These are phyloP conservation scores for Penicillium sp. DNA, from an alignment of 2,329 filamentous ascomycete genomes.

Conservation along the genomic window DNA sequence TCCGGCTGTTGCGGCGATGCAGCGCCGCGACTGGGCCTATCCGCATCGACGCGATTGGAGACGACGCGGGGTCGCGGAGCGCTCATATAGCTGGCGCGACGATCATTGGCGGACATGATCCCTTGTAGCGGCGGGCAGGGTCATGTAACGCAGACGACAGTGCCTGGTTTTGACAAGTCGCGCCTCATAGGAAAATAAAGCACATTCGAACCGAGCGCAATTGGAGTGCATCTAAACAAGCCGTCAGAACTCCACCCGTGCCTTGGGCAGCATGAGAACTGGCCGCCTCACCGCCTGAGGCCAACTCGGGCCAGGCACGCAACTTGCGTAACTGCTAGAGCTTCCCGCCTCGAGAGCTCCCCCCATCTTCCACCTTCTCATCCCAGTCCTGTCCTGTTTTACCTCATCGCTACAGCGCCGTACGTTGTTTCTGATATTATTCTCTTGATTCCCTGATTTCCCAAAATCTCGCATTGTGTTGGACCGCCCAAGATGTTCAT, in stretches of 20 bases:
- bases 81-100: conserved; percentile 43
- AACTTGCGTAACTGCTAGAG: conserved; percentile 40
- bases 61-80: conserved; percentile 46
- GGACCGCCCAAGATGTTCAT: conserved; percentile 85
- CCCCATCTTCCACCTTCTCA: conserved; percentile 31
- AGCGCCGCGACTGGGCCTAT: conserved; percentile 33
- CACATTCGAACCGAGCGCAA: conserved; percentile 13
- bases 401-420: conserved; percentile 12
- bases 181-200: conserved; percentile 5
- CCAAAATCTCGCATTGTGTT: conserved; percentile 10
- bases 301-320: conserved; percentile 37
- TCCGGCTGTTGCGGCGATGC: conserved; percentile 37
- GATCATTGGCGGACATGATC: conserved; percentile 48
- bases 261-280: conserved; percentile 13
- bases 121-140: conserved; percentile 27
- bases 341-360: conserved; percentile 37
- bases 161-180: background rate
- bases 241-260: conserved; percentile 17
- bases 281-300: conserved; percentile 28
- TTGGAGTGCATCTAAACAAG: conserved; percentile 15
- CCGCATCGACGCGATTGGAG: conserved; percentile 45
- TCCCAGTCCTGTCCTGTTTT: conserved; percentile 26
- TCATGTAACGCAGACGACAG: conserved; percentile 30
- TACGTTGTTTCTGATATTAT: conserved; percentile 6
- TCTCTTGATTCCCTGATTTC: background rate